These are phyloP conservation scores for Gossypium schwendimanii DNA, from an alignment of 441 rosid species.

Conservation along the genomic window DNA sequence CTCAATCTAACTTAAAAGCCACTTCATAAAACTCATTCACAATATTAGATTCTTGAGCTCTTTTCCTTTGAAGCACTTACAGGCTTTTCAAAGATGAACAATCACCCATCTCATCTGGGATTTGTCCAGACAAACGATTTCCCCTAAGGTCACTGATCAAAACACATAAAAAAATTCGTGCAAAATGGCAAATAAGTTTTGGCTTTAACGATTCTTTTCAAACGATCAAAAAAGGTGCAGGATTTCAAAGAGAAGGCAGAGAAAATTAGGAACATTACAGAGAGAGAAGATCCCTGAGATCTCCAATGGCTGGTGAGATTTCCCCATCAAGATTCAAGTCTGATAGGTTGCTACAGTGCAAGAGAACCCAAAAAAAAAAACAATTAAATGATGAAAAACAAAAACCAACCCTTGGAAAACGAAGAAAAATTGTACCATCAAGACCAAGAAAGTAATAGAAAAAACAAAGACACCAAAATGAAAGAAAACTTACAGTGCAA, in stretches of 20 bases:
- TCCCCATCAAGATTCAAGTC: conserved; percentile 86
- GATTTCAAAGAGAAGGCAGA: background rate
- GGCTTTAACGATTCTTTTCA: background rate
- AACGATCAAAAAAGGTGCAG: background rate
- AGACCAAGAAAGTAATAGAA: background rate
- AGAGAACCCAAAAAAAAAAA: background rate
- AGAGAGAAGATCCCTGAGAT: conserved; percentile 55
- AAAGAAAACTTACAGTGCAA: conserved; percentile 63
- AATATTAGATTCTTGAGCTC: background rate
- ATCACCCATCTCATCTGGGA: conserved; percentile 92
- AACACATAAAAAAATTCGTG: conserved; percentile 1
- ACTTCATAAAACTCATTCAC: background rate
- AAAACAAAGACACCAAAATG: background rate
- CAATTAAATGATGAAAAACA: background rate
- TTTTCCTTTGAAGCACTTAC: conserved; percentile 36
- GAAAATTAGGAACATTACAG: conserved; percentile 37
- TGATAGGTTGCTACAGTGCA: conserved; percentile 63
- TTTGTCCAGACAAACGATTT: conserved; percentile 77
- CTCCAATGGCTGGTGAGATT: conserved; percentile 73
- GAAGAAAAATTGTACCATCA: conserved; percentile 1
- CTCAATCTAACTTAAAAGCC: conserved; percentile 8
- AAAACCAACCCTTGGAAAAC: conserved; percentile 18
- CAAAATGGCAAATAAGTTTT: background rate
- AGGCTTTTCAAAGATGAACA: conserved; percentile 63
- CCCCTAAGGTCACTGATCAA: conserved; percentile 60